Evolutionary conservation across 306 rosid species (phyloP), one percentile per base, ranked within the genome.

Genomic region (Castanea sativa): DNA sequence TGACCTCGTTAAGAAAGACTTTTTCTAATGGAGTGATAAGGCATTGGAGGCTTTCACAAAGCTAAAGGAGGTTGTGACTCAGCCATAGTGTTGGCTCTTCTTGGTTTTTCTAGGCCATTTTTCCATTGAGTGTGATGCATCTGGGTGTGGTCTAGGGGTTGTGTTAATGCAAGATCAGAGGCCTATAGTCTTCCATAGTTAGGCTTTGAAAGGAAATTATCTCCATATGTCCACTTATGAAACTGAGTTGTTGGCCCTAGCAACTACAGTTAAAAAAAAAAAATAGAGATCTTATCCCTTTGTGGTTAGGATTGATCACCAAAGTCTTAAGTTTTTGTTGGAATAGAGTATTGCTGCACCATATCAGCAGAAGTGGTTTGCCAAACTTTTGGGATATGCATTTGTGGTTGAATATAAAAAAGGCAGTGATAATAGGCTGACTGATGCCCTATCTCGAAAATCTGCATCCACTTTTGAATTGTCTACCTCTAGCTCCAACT

Each of bases 281-380:
- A 78, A 78, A n/a, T 78, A 69, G 71, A 13, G 71, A 13, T 59
- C 55, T 0, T 60, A 78, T 20, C 32, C 29, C 0, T 78, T 78
- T 58, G 20, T 29, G 9, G n/a, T 77, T 0, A 2, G 32, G 2
- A 77, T 65, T 12, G 63, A 29, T 51, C 33, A 61, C 4, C 29
- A 61, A 21, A 21, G 30, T 12, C 27, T 25, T 25, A 25, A 25
- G 27, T 25, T 25, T 25, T 25, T 25, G 1, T 1, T 25, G 27
- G 27, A 51, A 2, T 73, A 76, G 23, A 56, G 38, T 23, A 4
- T 76, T 1, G 60, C 16, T 0, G 19, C 61, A 2, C 11, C 20
- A 0, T 21, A 6, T 0, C 60, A 53, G 14, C 81, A 69, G 5
- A 29, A 69, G 1, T 78, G 81, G 81, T 0, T 79, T 3, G 3